Conservation (phyloP, 1,284 basidiomycete genomes). For the Anthracocystis panici-leucophaei region DNA sequence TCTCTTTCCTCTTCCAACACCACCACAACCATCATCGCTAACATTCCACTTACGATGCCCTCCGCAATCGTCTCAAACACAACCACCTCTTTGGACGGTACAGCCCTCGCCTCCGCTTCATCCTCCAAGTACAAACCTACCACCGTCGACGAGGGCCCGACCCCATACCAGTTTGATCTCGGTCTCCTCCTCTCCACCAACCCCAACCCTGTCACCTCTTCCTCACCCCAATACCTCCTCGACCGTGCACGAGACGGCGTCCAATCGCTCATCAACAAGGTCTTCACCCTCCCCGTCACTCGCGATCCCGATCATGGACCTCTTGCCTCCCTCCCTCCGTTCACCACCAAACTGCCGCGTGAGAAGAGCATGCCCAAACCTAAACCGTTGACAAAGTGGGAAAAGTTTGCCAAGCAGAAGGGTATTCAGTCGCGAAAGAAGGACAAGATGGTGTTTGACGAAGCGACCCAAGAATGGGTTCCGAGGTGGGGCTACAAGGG, state of each 20-base stretch:
- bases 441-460: constrained; percentile 91
- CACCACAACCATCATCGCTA: not conserved
- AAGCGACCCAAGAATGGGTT: constrained; percentile 93
- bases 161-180: constrained; percentile 83
- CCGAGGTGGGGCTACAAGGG: constrained; percentile 83
- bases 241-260: constrained; percentile 85
- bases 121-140: constrained; percentile 52
- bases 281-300: constrained; percentile 85
- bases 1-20: not conserved
- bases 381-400: constrained; percentile 95
- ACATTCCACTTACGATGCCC: constrained; percentile 16
- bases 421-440: constrained; percentile 82
- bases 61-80: constrained; percentile 30
- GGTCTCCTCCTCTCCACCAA: constrained; percentile 89
- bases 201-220: constrained; percentile 83
- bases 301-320: constrained; percentile 82
- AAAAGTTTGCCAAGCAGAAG: constrained; percentile 91
- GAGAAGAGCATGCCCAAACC: constrained; percentile 93
- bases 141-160: constrained; percentile 75
- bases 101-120: constrained; percentile 34
- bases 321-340: constrained; percentile 80
- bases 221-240: constrained; percentile 82
- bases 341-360: constrained; percentile 81
- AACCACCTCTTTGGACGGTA: constrained; percentile 43
- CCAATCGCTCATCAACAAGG: constrained; percentile 81